These are phyloP conservation scores for Aspergillus indologenus DNA, from an alignment of 495 filamentous ascomycete genomes.

Conservation along the genomic window DNA sequence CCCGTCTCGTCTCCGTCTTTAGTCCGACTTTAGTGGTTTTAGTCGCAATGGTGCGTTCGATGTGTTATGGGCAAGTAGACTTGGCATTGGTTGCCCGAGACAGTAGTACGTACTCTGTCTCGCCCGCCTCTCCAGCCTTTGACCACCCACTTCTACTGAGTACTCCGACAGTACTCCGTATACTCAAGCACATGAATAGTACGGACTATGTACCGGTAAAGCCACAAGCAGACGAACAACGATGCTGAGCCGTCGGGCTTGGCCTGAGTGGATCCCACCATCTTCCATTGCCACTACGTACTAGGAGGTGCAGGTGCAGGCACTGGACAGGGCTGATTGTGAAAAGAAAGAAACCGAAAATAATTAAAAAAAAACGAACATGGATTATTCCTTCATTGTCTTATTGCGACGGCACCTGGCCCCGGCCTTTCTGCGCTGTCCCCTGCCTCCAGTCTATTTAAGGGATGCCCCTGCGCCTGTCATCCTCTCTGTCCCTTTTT, in stretches of 20 bases:
- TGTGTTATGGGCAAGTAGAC: background rate
- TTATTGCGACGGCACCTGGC: conserved; percentile 1
- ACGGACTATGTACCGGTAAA: no score
- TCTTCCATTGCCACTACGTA: conserved; percentile 16
- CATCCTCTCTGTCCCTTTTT: conserved; percentile 15
- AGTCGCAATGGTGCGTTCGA: background rate
- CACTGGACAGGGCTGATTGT: conserved; percentile 16
- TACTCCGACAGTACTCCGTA: no score
- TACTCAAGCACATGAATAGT: no score
- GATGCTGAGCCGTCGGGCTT: conserved; percentile 8
- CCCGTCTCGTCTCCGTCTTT: no score
- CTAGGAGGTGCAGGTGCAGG: conserved; percentile 12
- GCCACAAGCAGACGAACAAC: no score
- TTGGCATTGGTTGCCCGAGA: conserved; percentile 2
- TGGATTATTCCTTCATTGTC: background rate
- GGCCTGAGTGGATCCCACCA: conserved; percentile 16
- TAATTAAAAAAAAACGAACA: background rate
- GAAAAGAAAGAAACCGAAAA: no score
- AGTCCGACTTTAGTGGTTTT: background rate
- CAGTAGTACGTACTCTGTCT: conserved; percentile 1
- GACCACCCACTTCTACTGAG: no score
- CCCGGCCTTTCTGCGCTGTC: conserved; percentile 4
- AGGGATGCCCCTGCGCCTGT: conserved; percentile 20
- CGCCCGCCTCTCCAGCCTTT: background rate
- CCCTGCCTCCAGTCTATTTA: conserved; percentile 17